Conservation (phyloP, 2,329 filamentous ascomycete genomes). For the Fusarium sp. region DNA sequence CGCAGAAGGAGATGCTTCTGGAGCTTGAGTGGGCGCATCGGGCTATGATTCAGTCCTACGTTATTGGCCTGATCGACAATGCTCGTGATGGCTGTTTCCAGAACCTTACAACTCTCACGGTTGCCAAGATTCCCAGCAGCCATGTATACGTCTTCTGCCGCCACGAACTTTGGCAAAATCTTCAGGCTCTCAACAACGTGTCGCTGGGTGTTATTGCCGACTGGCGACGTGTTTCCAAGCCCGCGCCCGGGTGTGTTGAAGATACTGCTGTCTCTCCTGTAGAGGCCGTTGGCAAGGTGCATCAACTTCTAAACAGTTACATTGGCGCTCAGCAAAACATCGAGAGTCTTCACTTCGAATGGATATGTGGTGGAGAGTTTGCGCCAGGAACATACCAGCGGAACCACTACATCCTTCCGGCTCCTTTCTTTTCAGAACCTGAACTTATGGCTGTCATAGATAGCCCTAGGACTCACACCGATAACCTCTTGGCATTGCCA, state of each 20-base stretch:
- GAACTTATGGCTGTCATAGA: constrained; percentile 51
- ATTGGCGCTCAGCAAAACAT: constrained; percentile 66
- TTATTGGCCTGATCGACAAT: constrained; percentile 76
- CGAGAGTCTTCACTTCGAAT: constrained; percentile 74
- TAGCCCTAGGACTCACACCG: constrained; percentile 52
- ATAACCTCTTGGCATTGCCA: constrained; percentile 67
- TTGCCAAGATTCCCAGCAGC: constrained; percentile 75
- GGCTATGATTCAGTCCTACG: constrained; percentile 78
- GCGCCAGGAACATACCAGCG: constrained; percentile 73
- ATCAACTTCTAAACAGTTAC: constrained; percentile 65
- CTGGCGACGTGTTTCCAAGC: constrained; percentile 73
- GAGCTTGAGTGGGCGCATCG: constrained; percentile 79
- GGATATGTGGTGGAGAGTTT: constrained; percentile 77
- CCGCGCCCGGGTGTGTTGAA: constrained; percentile 65
- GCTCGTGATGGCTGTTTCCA: constrained; percentile 62
- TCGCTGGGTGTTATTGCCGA: constrained; percentile 75
- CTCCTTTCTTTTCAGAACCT: constrained; percentile 64
- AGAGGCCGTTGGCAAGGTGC: constrained; percentile 66
- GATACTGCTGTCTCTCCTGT: constrained; percentile 66
- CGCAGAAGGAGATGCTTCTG: constrained; percentile 78
- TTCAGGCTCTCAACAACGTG: constrained; percentile 69
- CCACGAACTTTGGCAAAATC: constrained; percentile 72
- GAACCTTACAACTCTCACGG: constrained; percentile 71
- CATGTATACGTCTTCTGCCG: constrained; percentile 71
- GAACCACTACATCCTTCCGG: constrained; percentile 74